phyloP scores from a whole-genome alignment of 495 filamentous ascomycete genomes.

The Cudoniella acicularis region DNA sequence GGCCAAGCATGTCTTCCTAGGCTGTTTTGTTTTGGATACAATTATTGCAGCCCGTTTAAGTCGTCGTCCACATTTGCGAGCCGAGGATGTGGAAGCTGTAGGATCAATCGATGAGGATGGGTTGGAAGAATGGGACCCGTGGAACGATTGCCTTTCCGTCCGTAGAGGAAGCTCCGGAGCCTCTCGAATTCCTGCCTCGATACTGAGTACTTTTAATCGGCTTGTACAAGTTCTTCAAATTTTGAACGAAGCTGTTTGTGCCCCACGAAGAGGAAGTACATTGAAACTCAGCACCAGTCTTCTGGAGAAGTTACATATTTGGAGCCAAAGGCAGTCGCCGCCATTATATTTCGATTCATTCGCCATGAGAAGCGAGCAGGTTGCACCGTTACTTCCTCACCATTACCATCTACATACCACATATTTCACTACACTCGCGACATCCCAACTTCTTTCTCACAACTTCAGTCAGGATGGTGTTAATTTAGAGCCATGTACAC shows the following conservation, averaged over 20 bases:
- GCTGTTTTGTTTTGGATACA: slow-evolving; percentile 65
- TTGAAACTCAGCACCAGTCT: slow-evolving; percentile 22
- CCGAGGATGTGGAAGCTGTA: slow-evolving; percentile 41
- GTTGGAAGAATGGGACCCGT: slow-evolving; percentile 70
- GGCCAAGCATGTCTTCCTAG: slow-evolving; percentile 50
- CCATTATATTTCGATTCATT: slow-evolving; percentile 38
- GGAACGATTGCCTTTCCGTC: slow-evolving; percentile 52
- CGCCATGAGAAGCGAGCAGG: slow-evolving; percentile 41
- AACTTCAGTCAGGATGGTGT: slow-evolving; percentile 34
- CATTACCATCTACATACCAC: slow-evolving; percentile 44
- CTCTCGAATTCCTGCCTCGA: slow-evolving; percentile 50
- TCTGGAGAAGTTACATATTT: slow-evolving; percentile 14
- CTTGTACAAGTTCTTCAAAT: slow-evolving; percentile 46
- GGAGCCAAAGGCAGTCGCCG: slow-evolving; percentile 34
- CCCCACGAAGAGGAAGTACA: not conserved
- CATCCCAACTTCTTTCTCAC: slow-evolving; percentile 39
- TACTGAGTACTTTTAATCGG: slow-evolving; percentile 62
- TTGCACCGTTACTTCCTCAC: slow-evolving; percentile 43
- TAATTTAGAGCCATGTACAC: slow-evolving; percentile 41
- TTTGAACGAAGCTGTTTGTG: slow-evolving; percentile 23
- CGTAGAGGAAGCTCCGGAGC: slow-evolving; percentile 30
- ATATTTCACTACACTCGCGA: slow-evolving; percentile 44
- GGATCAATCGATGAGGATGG: slow-evolving; percentile 57
- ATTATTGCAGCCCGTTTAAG: slow-evolving; percentile 54
- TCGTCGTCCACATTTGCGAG: slow-evolving; percentile 48